These are phyloP conservation scores for Aschersonia sp. DNA, from an alignment of 2,329 filamentous ascomycete genomes.

Conservation along the genomic window DNA sequence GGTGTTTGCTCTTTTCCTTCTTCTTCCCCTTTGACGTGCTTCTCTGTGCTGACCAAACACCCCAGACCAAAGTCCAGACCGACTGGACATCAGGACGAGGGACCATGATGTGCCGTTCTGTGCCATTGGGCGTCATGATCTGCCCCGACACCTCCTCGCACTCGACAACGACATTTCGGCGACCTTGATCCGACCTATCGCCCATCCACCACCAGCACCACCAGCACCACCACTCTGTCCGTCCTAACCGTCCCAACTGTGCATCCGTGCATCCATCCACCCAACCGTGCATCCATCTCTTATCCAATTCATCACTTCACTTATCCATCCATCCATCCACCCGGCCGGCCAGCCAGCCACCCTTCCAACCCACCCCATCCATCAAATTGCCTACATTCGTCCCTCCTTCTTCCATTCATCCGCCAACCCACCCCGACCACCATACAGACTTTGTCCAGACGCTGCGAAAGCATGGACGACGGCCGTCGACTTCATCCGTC, in stretches of 20 bases:
- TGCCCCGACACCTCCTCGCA: too few species aligned
- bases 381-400: background rate
- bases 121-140: background rate
- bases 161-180: too few species aligned
- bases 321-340: too few species aligned
- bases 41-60: too few species aligned
- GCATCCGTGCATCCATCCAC: background rate
- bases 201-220: background rate
- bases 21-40: background rate
- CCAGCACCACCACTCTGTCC: background rate
- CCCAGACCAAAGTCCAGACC: background rate
- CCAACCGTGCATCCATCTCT: too few species aligned
- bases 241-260: background rate
- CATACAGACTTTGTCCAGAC: too few species aligned
- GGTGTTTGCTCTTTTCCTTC: background rate
- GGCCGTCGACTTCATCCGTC: background rate
- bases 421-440: too few species aligned
- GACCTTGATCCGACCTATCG: too few species aligned
- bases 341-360: too few species aligned
- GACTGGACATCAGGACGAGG: background rate
- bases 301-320: too few species aligned
- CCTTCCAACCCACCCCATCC: background rate
- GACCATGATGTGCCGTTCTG: background rate
- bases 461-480: background rate
- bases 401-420: background rate